Evolutionary conservation across 2,329 filamentous ascomycete species (phyloP), one percentile per base, ranked within the genome.

Genomic region (Penicillium sp.): DNA sequence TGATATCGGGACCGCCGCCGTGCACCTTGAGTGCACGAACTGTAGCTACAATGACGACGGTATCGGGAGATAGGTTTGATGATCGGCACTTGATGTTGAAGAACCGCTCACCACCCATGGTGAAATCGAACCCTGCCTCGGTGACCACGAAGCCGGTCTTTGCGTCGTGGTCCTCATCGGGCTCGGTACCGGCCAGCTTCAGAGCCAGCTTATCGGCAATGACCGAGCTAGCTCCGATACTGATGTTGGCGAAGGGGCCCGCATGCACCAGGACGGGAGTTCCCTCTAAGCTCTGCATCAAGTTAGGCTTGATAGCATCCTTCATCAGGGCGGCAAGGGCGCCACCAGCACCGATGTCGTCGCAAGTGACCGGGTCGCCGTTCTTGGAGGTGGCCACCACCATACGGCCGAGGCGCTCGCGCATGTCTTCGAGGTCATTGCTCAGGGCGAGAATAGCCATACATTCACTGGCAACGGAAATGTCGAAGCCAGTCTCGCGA

Each of bases 31-130:
- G 79, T 6, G 93, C 93, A 60, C 93, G 87, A 40, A 98, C 88
- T 2, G 93, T 98, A 23, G 93, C 92, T 32, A 98, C 93, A 51
- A 98, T 85, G 39, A 98, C 89, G 6, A 95, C 91, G 1, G 90
- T 89, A 65, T 98, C 93, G 1, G 93, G 93, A 2, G 89, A 83
- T 40, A 98, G 84, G 23, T 92, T 92, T 5, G 92, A 96, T 8
- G 90, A 88, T 53, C 93, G 87, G 76, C 93, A 97, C 80, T 98
- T 98, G 79, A 98, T 97, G 78, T 98, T 97, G 83, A 98, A 97
- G 81, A 98, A 98, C 45, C 93, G 87, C 80, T 98, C 93, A 56
- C 93, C 93, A 57, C 93, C 93, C 93, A 98, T 98, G 64, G 93
- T 97, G 75, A 98, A 98, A 73, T 98, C 93, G 71, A 98, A 98